phyloP scores from a whole-genome alignment of 345 rosid species.

The Salix exigua region DNA sequence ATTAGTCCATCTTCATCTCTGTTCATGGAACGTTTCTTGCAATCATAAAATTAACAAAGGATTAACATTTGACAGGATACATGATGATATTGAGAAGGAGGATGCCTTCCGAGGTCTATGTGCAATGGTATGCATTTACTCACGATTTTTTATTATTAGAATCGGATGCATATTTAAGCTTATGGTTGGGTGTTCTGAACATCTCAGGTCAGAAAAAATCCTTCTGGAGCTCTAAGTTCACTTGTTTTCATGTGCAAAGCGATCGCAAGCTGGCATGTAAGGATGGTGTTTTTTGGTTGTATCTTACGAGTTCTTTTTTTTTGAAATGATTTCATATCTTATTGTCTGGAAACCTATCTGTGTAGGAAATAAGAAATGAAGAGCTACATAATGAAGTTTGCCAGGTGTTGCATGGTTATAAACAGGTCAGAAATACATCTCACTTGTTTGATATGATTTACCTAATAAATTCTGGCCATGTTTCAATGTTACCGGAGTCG shows the following conservation, averaged over 20 bases:
- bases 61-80: slow-evolving; percentile 54
- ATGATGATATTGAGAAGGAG: slow-evolving; percentile 95
- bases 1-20: neutral
- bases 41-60: neutral
- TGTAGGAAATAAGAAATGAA: slow-evolving; percentile 79
- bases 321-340: neutral
- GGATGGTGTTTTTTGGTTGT: slow-evolving; percentile 17
- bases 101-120: slow-evolving; percentile 97
- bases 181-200: slow-evolving; percentile 8
- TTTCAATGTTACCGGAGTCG: neutral
- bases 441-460: neutral
- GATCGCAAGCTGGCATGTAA: slow-evolving; percentile 97
- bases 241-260: slow-evolving; percentile 84
- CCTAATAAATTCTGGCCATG: neutral
- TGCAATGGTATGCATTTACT: slow-evolving; percentile 63
- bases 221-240: slow-evolving; percentile 84
- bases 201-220: slow-evolving; percentile 81
- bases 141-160: neutral
- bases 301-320: neutral
- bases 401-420: slow-evolving; percentile 88
- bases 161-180: neutral
- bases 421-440: slow-evolving; percentile 47
- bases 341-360: neutral
- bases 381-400: slow-evolving; percentile 83
- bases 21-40: slow-evolving; percentile 3